phyloP scores from a whole-genome alignment of 768 basidiomycete species.

The Rhodotorula paludigena region DNA sequence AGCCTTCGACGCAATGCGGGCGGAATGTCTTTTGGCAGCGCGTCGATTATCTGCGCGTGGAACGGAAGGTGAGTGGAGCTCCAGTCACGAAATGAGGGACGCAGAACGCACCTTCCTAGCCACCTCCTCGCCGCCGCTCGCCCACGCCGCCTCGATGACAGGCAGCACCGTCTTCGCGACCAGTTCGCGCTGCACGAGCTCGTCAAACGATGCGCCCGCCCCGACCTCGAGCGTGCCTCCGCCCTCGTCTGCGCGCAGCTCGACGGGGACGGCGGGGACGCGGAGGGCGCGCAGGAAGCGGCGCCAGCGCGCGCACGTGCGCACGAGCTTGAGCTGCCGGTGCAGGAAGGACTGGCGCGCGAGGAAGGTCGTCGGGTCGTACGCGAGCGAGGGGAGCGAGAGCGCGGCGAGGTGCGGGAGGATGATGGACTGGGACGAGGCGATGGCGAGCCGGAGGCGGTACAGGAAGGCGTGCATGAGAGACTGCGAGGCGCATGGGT shows the following conservation, averaged over 20 bases:
- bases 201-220: constrained; percentile 37
- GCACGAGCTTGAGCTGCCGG: constrained; percentile 46
- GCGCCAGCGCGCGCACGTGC: constrained; percentile 47
- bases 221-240: constrained; percentile 30
- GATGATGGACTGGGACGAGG: constrained; percentile 18
- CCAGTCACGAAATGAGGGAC: background rate
- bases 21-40: constrained; percentile 27
- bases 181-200: constrained; percentile 44
- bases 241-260: background rate
- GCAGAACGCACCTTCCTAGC: constrained; percentile 44
- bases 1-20: constrained; percentile 24
- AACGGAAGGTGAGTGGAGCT: background rate
- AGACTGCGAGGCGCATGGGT: constrained; percentile 12
- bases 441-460: constrained; percentile 28
- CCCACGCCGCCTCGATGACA: constrained; percentile 47
- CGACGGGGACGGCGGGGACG: constrained; percentile 12
- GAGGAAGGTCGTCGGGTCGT: constrained; percentile 47
- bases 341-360: constrained; percentile 46
- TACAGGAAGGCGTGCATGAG: constrained; percentile 32
- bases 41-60: constrained; percentile 14
- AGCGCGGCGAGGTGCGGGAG: constrained; percentile 24
- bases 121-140: constrained; percentile 47
- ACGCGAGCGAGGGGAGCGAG: constrained; percentile 45
- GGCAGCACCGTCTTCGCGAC: constrained; percentile 47
- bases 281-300: constrained; percentile 40